A percentile compares a stretch with the other conserved stretches of the same genome.
Evolutionary conservation across 1,284 basidiomycete genomes (phyloP).

Genomic region (Tilletia caries): DNA sequence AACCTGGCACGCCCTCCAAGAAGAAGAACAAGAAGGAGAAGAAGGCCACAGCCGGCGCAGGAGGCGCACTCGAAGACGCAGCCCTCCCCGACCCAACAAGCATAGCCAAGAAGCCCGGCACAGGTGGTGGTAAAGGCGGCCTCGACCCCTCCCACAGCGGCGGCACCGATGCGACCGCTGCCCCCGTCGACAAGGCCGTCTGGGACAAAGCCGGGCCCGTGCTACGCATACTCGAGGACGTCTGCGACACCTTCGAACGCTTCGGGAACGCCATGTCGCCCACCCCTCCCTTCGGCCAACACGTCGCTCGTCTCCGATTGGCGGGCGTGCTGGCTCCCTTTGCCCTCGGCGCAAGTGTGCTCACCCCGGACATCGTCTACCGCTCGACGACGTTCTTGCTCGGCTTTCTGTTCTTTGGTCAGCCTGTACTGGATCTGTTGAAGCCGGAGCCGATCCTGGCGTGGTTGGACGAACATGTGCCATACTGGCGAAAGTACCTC

Average conservation of each 20-base stretch:
- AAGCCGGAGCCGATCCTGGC: constrained; percentile 40
- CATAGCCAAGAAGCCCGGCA: constrained; percentile 34
- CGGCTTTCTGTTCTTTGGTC: constrained; percentile 61
- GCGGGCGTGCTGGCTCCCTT: constrained; percentile 51
- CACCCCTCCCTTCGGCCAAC: constrained; percentile 54
- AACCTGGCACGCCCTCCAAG: constrained; percentile 23
- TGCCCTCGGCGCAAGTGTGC: constrained; percentile 55
- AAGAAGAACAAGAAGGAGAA: constrained; percentile 18
- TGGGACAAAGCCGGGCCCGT: constrained; percentile 54
- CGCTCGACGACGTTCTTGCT: constrained; percentile 57
- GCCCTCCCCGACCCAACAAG: constrained; percentile 53
- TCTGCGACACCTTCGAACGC: constrained; percentile 53
- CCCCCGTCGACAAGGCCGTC: constrained; percentile 44
- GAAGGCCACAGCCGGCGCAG: background rate
- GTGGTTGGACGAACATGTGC: constrained; percentile 57
- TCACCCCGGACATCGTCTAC: constrained; percentile 57
- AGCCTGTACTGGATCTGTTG: constrained; percentile 58
- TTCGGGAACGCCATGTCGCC: constrained; percentile 56
- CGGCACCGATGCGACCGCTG: constrained; percentile 48
- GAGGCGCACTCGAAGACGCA: constrained; percentile 15
- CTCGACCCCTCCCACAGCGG: background rate
- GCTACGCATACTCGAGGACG: constrained; percentile 61
- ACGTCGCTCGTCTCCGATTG: constrained; percentile 46
- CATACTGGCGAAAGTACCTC: constrained; percentile 58
- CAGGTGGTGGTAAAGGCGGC: background rate